Percentiles rank a stretch among this genome's conserved stretches.
Conservation (phyloP, 805 yeast species). For the Martiniozyma abietophila region DNA sequence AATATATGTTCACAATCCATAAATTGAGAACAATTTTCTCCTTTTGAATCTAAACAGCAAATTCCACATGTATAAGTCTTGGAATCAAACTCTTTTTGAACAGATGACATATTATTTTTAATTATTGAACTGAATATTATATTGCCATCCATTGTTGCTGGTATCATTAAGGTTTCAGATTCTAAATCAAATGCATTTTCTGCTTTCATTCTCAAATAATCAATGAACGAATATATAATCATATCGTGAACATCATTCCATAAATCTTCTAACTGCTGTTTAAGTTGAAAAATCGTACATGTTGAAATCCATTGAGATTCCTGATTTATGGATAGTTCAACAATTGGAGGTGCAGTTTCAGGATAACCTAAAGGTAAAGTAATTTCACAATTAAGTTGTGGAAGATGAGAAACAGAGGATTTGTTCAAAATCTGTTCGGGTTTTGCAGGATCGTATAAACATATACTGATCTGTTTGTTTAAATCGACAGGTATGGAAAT, state of each 20-base stretch:
- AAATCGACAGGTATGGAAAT: slow-evolving; percentile 22
- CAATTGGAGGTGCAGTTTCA: slow-evolving; percentile 19
- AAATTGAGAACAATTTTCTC: slow-evolving; percentile 29
- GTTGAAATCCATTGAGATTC: too few relatives aligned
- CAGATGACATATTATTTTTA: slow-evolving; percentile 11
- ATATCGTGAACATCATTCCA: slow-evolving; percentile 9
- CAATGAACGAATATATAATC: slow-evolving; percentile 9
- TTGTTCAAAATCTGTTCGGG: too few relatives aligned
- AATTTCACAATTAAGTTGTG: slow-evolving; percentile 25
- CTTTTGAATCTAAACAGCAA: slow-evolving; percentile 43
- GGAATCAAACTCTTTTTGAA: slow-evolving; percentile 22
- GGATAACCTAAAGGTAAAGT: slow-evolving; percentile 31
- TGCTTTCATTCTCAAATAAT: slow-evolving; percentile 10
- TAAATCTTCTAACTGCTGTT: slow-evolving; percentile 1
- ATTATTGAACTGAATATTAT: too few relatives aligned
- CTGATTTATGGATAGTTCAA: too few relatives aligned
- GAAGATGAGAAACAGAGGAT: too few relatives aligned
- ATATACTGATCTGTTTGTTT: too few relatives aligned
- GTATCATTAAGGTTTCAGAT: too few relatives aligned
- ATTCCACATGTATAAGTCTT: slow-evolving; percentile 44
- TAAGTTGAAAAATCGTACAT: too few relatives aligned
- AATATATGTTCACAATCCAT: slow-evolving; percentile 40
- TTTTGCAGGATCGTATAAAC: too few relatives aligned
- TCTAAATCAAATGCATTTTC: slow-evolving; percentile 5
- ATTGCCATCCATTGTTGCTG: too few relatives aligned